A percentile compares a stretch with the other conserved stretches of the same genome.
Conservation (phyloP, 176 grass and related monocot genomes). For the Triticum urartu region DNA sequence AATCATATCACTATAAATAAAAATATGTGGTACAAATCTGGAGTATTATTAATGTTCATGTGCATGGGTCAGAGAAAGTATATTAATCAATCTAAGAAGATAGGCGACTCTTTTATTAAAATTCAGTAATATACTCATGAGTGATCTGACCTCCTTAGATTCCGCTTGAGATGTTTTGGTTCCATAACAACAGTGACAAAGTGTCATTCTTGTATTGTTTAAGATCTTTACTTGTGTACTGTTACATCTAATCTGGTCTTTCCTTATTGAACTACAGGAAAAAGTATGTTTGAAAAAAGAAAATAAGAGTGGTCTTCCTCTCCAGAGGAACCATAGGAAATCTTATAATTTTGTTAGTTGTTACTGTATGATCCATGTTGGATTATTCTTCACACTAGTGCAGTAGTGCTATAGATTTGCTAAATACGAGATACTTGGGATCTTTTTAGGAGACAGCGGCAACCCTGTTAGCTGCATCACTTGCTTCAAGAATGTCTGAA, state of each 20-base stretch:
- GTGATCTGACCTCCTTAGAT: neutral
- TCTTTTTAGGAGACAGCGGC: conserved; percentile 70
- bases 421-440: conserved; percentile 7
- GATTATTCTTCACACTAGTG: neutral
- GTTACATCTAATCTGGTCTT: neutral
- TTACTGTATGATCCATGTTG: neutral
- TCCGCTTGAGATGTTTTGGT: neutral
- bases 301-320: neutral
- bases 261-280: neutral
- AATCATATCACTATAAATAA: neutral
- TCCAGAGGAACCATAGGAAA: neutral
- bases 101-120: neutral
- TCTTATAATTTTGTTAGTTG: conserved; percentile 1
- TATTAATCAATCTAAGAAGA: neutral
- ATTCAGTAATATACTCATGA: neutral
- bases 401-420: neutral
- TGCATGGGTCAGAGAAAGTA: neutral
- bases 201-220: conserved; percentile 11
- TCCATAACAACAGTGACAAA: neutral
- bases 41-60: neutral
- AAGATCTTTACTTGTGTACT: neutral
- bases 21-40: neutral
- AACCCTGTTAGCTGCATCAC: conserved; percentile 70
- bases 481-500: conserved; percentile 60
- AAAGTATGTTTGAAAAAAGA: conserved; percentile 8